Evolutionary conservation across 306 rosid genomes (phyloP), one percentile per base, ranked within the genome.

Genomic region (Cotoneaster glaucophyllus): DNA sequence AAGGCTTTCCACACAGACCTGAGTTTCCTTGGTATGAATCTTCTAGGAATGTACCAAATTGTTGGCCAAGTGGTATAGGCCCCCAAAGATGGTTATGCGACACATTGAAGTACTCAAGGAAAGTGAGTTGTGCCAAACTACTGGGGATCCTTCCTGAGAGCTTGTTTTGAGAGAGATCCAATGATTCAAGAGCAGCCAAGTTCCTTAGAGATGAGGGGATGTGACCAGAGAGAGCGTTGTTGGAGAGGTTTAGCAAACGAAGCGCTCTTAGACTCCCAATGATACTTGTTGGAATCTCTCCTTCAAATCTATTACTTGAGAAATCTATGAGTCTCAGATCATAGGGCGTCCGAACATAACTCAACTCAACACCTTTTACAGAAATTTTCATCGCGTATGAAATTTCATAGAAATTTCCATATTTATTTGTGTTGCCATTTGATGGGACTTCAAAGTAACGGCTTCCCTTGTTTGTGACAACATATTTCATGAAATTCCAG

Each of bases 91-190:
- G 6, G 66, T 39, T 73, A 10, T 58, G 19, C 7, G 68, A 73
- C 9, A 73, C 76, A 41, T 59, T 73, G 9, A 73, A 73, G 3
- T 25, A 59, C 2, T 24, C 34, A 4, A 80, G 84, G 70, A 74
- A 80, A 8, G 17, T 76, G 53, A 70, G 56, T 7, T 54, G 45
- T 0, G 17, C 39, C 24, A 70, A 31, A 13, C 17, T 22, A 11
- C 2, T 2, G 9, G 84, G 77, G 53, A 80, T 80, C 62, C 2
- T 29, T 68, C 77, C 57, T 2, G 80, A 64, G 54, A 81, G 68
- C 45, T 54, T 39, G 54, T 81, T 81, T 1, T 12, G 2, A 22
- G 77, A 80, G 10, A 75, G 69, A 37, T 80, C 77, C 8, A 80
- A 54, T 0, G 80, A 70, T 28, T 80, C 73, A 4, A 75, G 77